Base-by-base conservation (phyloP, 768 basidiomycete genomes). In the Royoungia palumana region DNA sequence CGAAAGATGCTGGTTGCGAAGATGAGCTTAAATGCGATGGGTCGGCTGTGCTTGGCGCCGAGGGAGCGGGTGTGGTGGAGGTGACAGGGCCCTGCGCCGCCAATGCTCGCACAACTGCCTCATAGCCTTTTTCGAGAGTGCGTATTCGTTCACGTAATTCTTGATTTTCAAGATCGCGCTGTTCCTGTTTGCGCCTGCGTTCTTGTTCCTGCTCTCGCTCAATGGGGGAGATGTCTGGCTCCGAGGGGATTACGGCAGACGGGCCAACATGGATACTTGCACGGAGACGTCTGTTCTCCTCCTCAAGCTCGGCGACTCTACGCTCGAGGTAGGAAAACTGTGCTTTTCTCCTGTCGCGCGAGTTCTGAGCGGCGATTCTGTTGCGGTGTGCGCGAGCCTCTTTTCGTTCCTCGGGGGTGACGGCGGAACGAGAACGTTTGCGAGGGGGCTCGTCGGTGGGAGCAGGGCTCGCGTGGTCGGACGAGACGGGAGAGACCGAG, bases 311-410 rank as follows among this genome's bases (percentile, higher is more conserved):
- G 12, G 73, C 64, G 4, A 90, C 87, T 39, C 83, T 66, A 32
- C 70, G 77, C 64, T 88, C 84, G 35, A 91, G 83, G 55, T 72
- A 75, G 1, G 72, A 47, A 63, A 86, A 91, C 55, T 94, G 90
- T 14, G 84, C 85, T 69, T 95, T 95, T 48, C 91, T 80, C 58
- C 88, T 80, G 72, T 95, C 93, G 38, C 93, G 84, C 11, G 88
- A 90, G 72, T 93, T 88, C 75, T 95, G 93, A 6, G 92, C 92
- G 2, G 93, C 93, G 66, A 94, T 90, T 43, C 92, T 81, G 70
- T 95, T 95, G 48, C 93, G 83, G 70, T 93, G 89, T 14, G 89
- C 91, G 55, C 93, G 78, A 41, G 88, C 89, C 65, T 92, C 90
- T 59, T 82, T 88, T 68, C 88, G 87, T 61, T 91, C 88, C 53